phyloP scores from a whole-genome alignment of 2,329 filamentous ascomycete species.

The Microcyclospora pomicola region DNA sequence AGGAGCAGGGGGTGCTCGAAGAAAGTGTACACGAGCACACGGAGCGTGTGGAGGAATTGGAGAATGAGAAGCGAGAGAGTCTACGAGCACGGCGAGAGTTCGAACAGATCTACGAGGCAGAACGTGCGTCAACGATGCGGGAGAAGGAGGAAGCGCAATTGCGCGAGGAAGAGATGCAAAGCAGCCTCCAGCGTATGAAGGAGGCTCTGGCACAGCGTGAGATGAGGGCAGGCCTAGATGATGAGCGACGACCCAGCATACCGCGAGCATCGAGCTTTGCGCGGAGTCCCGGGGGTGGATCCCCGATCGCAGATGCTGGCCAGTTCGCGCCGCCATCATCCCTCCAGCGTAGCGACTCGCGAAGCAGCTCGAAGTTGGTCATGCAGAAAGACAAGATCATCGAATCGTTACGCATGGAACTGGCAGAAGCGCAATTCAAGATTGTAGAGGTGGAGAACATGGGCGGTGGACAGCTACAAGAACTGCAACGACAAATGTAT shows the following conservation, averaged over 20 bases:
- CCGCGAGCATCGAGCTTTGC: constrained; percentile 16
- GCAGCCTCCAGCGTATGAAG: constrained; percentile 81
- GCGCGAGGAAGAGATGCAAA: constrained; percentile 80
- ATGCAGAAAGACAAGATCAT: constrained; percentile 95
- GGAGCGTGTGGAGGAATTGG: constrained; percentile 65
- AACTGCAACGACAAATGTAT: constrained; percentile 80
- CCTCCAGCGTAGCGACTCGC: constrained; percentile 68
- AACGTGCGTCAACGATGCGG: constrained; percentile 72
- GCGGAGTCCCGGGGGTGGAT: constrained; percentile 29
- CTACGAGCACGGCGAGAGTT: constrained; percentile 77
- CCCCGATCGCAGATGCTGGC: constrained; percentile 3
- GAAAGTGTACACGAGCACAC: constrained; percentile 78
- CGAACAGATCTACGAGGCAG: constrained; percentile 82
- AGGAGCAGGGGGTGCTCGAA: constrained; percentile 75
- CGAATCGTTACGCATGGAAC: constrained; percentile 76
- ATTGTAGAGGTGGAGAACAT: constrained; percentile 87
- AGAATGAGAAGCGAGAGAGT: constrained; percentile 73
- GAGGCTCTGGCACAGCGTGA: constrained; percentile 71
- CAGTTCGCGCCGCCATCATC: constrained; percentile 72
- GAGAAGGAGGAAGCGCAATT: constrained; percentile 81
- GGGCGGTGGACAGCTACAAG: constrained; percentile 72
- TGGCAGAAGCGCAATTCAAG: constrained; percentile 92
- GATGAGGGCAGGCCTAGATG: constrained; percentile 35
- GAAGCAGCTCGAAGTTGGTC: constrained; percentile 68
- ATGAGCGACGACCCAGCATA: constrained; percentile 40